Evolutionary conservation across 768 basidiomycete genomes (phyloP).

Genomic region (Saitozyma sp.): DNA sequence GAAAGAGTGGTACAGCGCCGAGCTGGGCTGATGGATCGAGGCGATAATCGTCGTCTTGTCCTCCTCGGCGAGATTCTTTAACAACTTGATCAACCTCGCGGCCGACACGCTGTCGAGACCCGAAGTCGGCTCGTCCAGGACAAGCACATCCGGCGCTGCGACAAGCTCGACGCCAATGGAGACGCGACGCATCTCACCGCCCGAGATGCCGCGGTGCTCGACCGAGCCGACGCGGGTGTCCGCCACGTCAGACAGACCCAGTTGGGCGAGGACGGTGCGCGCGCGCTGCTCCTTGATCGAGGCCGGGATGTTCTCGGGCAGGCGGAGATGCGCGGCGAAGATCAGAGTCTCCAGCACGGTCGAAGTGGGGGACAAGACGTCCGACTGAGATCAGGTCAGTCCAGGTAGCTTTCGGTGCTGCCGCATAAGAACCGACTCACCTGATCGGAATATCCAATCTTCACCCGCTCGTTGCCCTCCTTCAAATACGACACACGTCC

Average conservation of each 20-base stretch:
- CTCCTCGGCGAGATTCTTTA: constrained; percentile 70
- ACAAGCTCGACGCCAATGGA: constrained; percentile 88
- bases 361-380: constrained; percentile 74
- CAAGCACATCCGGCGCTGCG: constrained; percentile 76
- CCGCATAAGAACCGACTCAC: constrained; percentile 24
- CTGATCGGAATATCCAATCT: constrained; percentile 77
- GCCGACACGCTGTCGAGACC: constrained; percentile 89
- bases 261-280: constrained; percentile 65
- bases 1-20: constrained; percentile 80
- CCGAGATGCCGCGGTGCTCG: constrained; percentile 78
- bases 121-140: constrained; percentile 77
- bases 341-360: constrained; percentile 78
- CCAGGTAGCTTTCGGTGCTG: not conserved
- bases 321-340: constrained; percentile 79
- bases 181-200: constrained; percentile 86
- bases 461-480: constrained; percentile 52
- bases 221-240: constrained; percentile 73
- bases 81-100: constrained; percentile 70
- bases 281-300: constrained; percentile 56
- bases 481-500: constrained; percentile 66
- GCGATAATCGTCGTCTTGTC: constrained; percentile 79
- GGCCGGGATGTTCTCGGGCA: constrained; percentile 60
- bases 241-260: constrained; percentile 71
- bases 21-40: constrained; percentile 85
- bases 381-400: constrained; percentile 61